Conservation (phyloP, 768 basidiomycete genomes). For the Glaciozyma antarctica region DNA sequence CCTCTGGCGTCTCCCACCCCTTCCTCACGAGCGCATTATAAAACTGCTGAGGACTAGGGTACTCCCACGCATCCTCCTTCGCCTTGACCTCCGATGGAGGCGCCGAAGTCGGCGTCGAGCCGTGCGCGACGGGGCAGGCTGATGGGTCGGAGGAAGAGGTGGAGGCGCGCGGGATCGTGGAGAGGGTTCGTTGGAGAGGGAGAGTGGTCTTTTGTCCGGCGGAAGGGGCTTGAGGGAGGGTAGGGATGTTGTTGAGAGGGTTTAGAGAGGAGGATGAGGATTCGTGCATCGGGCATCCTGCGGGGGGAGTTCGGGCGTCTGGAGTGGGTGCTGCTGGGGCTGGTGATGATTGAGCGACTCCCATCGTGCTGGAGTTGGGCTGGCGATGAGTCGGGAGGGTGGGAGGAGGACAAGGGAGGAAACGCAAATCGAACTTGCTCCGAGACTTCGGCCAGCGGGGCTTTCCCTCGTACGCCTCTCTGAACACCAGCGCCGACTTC, state of each 20-base stretch:
- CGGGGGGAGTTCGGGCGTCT: conserved; percentile 31
- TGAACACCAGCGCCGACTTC: too few species aligned
- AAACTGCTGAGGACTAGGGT: conserved; percentile 94
- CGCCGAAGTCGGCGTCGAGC: conserved; percentile 8
- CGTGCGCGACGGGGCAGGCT: conserved; percentile 23
- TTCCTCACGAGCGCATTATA: conserved; percentile 94
- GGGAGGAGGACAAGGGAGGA: neutral
- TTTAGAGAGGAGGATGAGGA: conserved; percentile 45
- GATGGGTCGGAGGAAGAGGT: conserved; percentile 5
- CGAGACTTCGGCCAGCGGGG: neutral
- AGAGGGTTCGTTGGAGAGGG: conserved; percentile 63
- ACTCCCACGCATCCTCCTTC: conserved; percentile 58
- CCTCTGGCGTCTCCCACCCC: conserved; percentile 94
- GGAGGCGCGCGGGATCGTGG: conserved; percentile 66
- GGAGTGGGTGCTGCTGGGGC: neutral
- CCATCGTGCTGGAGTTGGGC: conserved; percentile 9
- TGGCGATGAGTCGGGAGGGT: neutral
- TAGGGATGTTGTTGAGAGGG: conserved; percentile 76
- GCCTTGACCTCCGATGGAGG: conserved; percentile 37
- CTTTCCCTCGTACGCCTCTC: too few species aligned
- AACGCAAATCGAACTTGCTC: neutral
- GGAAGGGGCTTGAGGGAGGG: conserved; percentile 60
- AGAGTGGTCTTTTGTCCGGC: conserved; percentile 53
- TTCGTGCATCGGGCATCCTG: conserved; percentile 37
- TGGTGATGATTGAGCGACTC: conserved; percentile 12